These are phyloP conservation scores for Candida gorgasii DNA, from an alignment of 805 yeast species.

Conservation along the genomic window DNA sequence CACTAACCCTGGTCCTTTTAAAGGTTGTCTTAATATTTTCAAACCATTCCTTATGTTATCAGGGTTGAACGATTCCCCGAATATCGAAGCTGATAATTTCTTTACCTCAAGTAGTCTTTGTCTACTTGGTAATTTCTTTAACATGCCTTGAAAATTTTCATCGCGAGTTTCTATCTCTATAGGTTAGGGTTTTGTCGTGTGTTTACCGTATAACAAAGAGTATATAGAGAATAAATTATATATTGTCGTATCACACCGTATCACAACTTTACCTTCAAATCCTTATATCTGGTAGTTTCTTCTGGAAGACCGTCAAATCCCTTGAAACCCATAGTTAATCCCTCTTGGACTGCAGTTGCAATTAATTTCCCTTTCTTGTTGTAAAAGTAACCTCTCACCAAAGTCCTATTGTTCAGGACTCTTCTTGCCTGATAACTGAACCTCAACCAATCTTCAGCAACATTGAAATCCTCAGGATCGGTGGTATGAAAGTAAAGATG, in stretches of 20 bases:
- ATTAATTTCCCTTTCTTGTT: slow-evolving; percentile 31
- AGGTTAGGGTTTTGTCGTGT: no score
- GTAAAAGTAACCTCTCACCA: slow-evolving; percentile 39
- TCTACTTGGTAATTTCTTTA: slow-evolving; percentile 41
- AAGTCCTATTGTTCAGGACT: slow-evolving; percentile 34
- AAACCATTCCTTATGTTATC: slow-evolving; percentile 66
- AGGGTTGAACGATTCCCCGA: slow-evolving; percentile 74
- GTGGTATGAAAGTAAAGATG: slow-evolving; percentile 42
- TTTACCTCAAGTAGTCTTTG: slow-evolving; percentile 57
- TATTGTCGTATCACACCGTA: no score
- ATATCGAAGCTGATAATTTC: slow-evolving; percentile 62
- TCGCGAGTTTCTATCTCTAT: no score
- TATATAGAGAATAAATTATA: no score
- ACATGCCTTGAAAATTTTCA: slow-evolving; percentile 14
- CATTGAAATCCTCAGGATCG: slow-evolving; percentile 27
- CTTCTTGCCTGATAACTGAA: slow-evolving; percentile 38
- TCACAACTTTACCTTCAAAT: slow-evolving; percentile 14
- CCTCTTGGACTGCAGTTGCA: slow-evolving; percentile 45
- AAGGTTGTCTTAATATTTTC: slow-evolving; percentile 63
- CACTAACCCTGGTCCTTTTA: slow-evolving; percentile 71
- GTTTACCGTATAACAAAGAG: no score
- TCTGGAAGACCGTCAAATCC: slow-evolving; percentile 22
- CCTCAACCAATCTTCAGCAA: slow-evolving; percentile 38
- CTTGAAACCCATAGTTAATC: slow-evolving; percentile 32
- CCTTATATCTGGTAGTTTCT: slow-evolving; percentile 13